Evolutionary conservation across 225 moss, liverwort and hornwort genomes (phyloP).

Genomic region (Antitrichia curtipendula): DNA sequence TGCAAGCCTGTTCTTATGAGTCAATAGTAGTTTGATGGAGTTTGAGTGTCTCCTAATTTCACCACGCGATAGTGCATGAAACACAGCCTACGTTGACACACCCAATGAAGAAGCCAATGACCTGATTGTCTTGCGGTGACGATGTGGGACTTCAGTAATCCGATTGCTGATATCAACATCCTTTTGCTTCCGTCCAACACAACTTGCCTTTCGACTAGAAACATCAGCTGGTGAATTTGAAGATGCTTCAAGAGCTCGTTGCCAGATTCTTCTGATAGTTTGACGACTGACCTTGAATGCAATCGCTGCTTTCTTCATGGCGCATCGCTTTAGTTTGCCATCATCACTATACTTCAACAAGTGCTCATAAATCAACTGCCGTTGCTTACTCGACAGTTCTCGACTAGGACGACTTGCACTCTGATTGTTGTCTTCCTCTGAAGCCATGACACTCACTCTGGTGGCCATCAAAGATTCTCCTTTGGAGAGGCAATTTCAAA

Average conservation of each 20-base stretch:
- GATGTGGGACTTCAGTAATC: neutral
- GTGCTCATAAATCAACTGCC: rapidly evolving
- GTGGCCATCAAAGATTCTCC: rapidly evolving
- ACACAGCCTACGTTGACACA: neutral
- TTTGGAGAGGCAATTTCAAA: too few species aligned
- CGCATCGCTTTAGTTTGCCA: rapidly evolving
- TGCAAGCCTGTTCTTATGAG: too few species aligned
- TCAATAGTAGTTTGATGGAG: rapidly evolving
- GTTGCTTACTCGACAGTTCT: neutral
- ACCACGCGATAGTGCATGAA: neutral
- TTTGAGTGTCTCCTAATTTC: too few species aligned
- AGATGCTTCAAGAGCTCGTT: neutral
- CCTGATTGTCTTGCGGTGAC: rapidly evolving
- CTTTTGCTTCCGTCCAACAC: neutral
- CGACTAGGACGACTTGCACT: rapidly evolving
- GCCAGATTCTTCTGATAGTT: neutral
- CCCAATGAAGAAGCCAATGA: neutral
- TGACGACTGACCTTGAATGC: neutral
- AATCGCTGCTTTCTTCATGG: neutral
- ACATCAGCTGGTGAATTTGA: neutral
- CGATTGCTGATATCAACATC: rapidly evolving
- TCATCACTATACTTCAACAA: neutral
- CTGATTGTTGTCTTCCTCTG: neutral
- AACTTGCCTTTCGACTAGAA: rapidly evolving
- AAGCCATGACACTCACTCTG: too few species aligned